Evolutionary conservation across 78 protist genomes (phyloP), one percentile per base, ranked within the genome.

Genomic region (slime mould (Dictyostelium discoideum)): DNA sequence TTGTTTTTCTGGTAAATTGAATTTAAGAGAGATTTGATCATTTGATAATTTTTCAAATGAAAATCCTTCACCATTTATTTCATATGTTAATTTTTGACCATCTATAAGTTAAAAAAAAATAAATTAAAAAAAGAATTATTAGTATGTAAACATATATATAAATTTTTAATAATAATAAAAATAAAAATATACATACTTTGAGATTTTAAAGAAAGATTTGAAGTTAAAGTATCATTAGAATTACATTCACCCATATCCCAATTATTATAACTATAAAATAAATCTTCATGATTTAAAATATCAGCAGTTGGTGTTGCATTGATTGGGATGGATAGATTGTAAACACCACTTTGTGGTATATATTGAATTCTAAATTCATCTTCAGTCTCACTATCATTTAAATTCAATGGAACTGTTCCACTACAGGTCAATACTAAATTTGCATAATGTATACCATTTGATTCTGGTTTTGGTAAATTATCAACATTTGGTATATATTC

Each of bases 161-260:
- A 32, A 32, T 32, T 32, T 1, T 32, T 32, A 85, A 3, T 26
- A 24, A 18, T 22, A 39, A 37, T 76, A 76, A 7, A 29, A 39
- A 74, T 74, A 73, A 6, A 14, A 1, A 74, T 13, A 16, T 16
- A 60, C 69, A 60, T 60, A 60, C 69, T 60, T 60, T 60, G 77
- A 26, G n/a, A 80, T 24, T 82, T 22, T 10, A 82, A 22, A n/a
- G 86, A 50, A 24, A 44, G 42, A 29, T 82, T 82, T 37, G 79
- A 39, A 11, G 65, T 42, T n/a, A 87, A 39, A 1, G 46, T 57
- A 14, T 18, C 11, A 29, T 77, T 60, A 2, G 54, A 37, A 3
- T 7, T n/a, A 42, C 69, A 90, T 9, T 67, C 84, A 32, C 95
- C 95, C 76, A 90, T 46, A 82, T 90, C 95, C 67, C 42, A 82